Conservation (phyloP, 805 yeast species). For the Monosporozyma aerobia region DNA sequence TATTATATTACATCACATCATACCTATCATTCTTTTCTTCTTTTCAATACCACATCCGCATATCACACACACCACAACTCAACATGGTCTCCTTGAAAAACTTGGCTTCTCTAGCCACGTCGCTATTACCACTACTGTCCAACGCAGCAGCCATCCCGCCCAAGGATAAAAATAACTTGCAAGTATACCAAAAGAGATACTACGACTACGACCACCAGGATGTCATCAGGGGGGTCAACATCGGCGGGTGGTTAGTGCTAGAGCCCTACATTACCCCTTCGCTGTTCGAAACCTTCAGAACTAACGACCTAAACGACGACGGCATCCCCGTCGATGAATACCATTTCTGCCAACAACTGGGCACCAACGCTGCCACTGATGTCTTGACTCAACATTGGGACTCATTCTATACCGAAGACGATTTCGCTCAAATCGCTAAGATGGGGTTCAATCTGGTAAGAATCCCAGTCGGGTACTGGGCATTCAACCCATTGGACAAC, state of each 20-base stretch:
- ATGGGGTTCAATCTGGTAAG: slow-evolving; percentile 78
- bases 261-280: slow-evolving; percentile 86
- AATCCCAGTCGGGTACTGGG: slow-evolving; percentile 95
- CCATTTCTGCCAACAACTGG: slow-evolving; percentile 52
- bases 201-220: slow-evolving; percentile 4
- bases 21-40: not conserved
- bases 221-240: slow-evolving; percentile 50
- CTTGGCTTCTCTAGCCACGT: not conserved
- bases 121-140: not conserved
- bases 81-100: not conserved
- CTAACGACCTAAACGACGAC: slow-evolving; percentile 25
- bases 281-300: slow-evolving; percentile 45
- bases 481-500: slow-evolving; percentile 43
- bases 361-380: slow-evolving; percentile 44
- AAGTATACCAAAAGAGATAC: slow-evolving; percentile 1
- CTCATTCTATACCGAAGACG: slow-evolving; percentile 65
- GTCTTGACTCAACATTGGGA: slow-evolving; percentile 66
- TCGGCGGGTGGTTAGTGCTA: slow-evolving; percentile 86
- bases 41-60: not conserved
- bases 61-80: not conserved
- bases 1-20: not conserved
- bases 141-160: slow-evolving; percentile 1
- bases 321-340: slow-evolving; percentile 76
- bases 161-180: not conserved
- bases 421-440: slow-evolving; percentile 48